Conservation (phyloP, 257 asterid genomes). For the Fraxinus quadrangulata region DNA sequence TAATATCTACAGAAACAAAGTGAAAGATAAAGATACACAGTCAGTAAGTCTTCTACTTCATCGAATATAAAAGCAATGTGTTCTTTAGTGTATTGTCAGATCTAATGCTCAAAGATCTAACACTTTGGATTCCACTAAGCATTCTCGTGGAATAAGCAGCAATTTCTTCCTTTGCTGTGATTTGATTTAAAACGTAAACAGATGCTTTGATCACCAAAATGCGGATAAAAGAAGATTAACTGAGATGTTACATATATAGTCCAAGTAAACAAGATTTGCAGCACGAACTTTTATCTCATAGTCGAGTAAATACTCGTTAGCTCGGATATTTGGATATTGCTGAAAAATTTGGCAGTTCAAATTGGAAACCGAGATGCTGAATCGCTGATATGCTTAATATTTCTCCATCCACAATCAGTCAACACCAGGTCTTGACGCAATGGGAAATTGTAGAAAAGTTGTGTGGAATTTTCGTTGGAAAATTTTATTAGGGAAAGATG, state of each 20-base stretch:
- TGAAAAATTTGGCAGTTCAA: not conserved
- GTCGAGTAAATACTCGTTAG: not conserved
- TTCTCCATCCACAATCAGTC: not conserved
- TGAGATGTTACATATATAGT: not conserved
- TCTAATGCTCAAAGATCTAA: too few species aligned
- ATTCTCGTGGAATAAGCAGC: not conserved
- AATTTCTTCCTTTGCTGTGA: not conserved
- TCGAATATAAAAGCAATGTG: too few species aligned
- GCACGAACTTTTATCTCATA: not conserved
- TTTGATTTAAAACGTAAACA: not conserved
- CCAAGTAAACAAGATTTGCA: not conserved
- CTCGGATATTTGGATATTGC: not conserved
- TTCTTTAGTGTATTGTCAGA: too few species aligned
- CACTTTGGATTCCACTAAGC: not conserved
- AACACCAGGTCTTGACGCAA: not conserved
- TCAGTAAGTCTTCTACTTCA: too few species aligned
- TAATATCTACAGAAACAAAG: too few species aligned
- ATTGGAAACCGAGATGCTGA: not conserved
- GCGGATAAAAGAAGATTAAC: not conserved
- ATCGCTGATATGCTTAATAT: not conserved
- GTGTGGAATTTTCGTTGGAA: not conserved
- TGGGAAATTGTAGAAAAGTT: not conserved
- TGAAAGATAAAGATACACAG: too few species aligned
- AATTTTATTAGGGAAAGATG: not conserved
- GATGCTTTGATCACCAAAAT: not conserved